A percentile compares a stretch with the other conserved stretches of the same genome.
Evolutionary conservation across 176 grass and related monocot species (phyloP).

Genomic region (Oropetium thomaeum): DNA sequence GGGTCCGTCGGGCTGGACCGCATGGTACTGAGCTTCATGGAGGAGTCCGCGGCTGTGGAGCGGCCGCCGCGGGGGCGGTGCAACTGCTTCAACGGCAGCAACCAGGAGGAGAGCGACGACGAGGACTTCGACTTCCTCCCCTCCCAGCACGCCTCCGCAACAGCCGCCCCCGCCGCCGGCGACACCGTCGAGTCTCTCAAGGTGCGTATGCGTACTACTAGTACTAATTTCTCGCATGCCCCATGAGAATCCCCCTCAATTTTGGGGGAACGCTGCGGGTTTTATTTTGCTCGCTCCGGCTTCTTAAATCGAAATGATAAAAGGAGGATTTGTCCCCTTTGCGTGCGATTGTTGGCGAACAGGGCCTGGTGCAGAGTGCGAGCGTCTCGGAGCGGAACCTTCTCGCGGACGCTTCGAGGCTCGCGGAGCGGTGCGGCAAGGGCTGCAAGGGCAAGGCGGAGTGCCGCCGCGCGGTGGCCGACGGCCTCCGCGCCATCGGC

Average conservation of each 20-base stretch:
- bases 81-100: conserved; percentile 91
- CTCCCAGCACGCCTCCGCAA: conserved; percentile 18
- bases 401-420: conserved; percentile 69
- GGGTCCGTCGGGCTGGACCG: conserved; percentile 64
- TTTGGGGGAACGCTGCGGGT: not conserved
- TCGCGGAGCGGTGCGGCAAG: conserved; percentile 52
- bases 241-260: not conserved
- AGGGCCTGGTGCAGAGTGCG: conserved; percentile 71
- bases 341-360: conserved; percentile 29
- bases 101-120: conserved; percentile 71
- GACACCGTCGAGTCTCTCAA: conserved; percentile 67
- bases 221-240: not conserved
- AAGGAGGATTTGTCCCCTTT: not conserved
- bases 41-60: conserved; percentile 52
- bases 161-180: not conserved
- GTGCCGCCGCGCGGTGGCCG: conserved; percentile 54
- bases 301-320: conserved; percentile 25
- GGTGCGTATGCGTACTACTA: conserved; percentile 45
- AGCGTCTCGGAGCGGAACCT: conserved; percentile 83
- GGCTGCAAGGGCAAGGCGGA: conserved; percentile 48
- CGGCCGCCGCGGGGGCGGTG: conserved; percentile 60
- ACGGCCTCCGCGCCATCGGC: conserved; percentile 65
- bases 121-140: conserved; percentile 66
- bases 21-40: conserved; percentile 90
- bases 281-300: not conserved